Conservation (phyloP, 208 protist genomes). For the Acanthamoeba lenticulata region DNA sequence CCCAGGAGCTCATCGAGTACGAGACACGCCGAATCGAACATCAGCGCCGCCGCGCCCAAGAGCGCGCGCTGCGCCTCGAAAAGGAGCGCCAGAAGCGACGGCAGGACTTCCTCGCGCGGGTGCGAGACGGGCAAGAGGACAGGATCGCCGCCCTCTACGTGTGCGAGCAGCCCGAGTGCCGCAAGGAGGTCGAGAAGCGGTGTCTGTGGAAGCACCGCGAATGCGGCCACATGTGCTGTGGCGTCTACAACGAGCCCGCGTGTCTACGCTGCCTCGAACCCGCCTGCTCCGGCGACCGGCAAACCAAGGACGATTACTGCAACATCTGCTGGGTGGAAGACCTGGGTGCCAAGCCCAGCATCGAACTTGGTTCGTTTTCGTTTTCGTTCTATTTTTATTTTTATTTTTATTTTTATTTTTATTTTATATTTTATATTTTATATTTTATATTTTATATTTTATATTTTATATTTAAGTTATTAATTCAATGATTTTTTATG, state of each 20-base stretch:
- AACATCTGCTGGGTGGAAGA: neutral
- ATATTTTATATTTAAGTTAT: no score
- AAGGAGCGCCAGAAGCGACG: neutral
- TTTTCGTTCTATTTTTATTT: no score
- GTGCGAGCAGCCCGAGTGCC: neutral
- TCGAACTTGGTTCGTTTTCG: no score
- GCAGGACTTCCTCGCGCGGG: neutral
- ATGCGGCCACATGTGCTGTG: neutral
- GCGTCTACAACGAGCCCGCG: neutral
- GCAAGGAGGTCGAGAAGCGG: neutral
- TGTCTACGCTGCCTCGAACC: slow-evolving; percentile 27
- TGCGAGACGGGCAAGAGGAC: neutral
- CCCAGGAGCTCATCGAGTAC: neutral
- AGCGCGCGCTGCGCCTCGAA: neutral
- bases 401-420: no score
- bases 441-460: no score
- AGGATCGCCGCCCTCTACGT: neutral
- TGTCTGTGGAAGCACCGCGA: slow-evolving; percentile 3
- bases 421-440: no score
- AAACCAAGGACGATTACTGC: slow-evolving; percentile 59
- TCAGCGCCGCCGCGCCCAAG: neutral
- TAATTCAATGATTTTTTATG: no score
- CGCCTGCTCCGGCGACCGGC: neutral
- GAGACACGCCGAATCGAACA: neutral
- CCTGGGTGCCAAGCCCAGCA: no score